These are phyloP conservation scores for Cercospora sesami DNA, from an alignment of 2,329 filamentous ascomycete genomes.

Conservation along the genomic window DNA sequence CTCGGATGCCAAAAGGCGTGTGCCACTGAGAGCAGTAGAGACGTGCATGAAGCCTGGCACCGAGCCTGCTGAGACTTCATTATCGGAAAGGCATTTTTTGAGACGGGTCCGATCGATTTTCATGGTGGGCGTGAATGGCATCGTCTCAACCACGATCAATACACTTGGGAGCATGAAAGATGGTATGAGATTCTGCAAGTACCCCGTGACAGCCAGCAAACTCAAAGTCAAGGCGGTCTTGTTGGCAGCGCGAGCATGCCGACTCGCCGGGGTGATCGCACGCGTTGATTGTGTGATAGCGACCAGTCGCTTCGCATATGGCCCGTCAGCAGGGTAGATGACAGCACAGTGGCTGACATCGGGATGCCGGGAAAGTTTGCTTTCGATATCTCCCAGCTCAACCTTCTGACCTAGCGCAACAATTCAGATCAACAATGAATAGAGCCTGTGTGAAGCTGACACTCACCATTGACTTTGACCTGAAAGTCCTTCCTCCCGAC, in stretches of 20 bases:
- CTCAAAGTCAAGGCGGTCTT: not conserved
- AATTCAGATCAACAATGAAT: not conserved
- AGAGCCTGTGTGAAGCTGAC: not conserved
- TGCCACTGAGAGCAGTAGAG: not conserved
- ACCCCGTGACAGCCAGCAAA: not conserved
- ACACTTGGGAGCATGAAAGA: slow-evolving; percentile 7
- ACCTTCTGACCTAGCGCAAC: not conserved
- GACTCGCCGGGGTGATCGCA: not conserved
- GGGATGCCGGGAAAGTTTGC: not conserved
- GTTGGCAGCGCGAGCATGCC: not conserved
- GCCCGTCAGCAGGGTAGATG: not conserved
- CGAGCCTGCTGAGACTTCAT: not conserved
- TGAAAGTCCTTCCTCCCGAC: not conserved
- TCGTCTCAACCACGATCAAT: not conserved
- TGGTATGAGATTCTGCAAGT: not conserved
- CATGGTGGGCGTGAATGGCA: slow-evolving; percentile 13
- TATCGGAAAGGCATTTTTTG: slow-evolving; percentile 5
- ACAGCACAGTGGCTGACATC: not conserved
- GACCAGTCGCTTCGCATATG: not conserved
- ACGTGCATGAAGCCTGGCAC: not conserved
- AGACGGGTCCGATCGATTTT: slow-evolving; percentile 12
- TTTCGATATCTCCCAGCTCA: not conserved
- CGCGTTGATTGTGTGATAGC: not conserved
- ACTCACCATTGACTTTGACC: not conserved
- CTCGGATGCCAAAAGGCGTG: not conserved